Base-by-base conservation (phyloP, 108 stramenopile genomes). In the Skeletonema tropicum region DNA sequence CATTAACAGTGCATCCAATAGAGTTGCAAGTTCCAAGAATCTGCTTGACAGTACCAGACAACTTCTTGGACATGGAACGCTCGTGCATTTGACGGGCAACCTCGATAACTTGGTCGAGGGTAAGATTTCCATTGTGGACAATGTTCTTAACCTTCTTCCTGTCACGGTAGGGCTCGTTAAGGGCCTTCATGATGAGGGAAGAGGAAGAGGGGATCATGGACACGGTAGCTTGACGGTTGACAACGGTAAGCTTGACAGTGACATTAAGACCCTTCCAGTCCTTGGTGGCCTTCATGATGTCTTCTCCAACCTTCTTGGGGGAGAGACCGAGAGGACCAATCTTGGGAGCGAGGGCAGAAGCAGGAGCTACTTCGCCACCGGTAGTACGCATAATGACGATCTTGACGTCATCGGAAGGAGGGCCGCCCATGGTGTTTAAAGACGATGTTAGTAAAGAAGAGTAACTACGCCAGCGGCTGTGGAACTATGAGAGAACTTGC, bases 231-330 rank as follows among this genome's bases (percentile, higher is more conserved):
- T 99, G 97, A 89, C 99, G 97, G 88, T 99, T 99, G 70, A 98
- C 92, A 70, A 99, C 97, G 46, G 97, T 98, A 62, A 99, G 89
- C 92, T 98, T 99, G 79, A 99, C 99, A 35, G 97, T 99, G 46
- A 99, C 98, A 65, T 92, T 97, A 36, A 99, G 86, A 42, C 99
- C 99, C 90, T 99, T 99, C 99, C 99, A 99, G 91, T 99, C 99
- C 98, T 93, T 94, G 79, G 99, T 99, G 74, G 97, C 98, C 90
- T 97, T 98, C 87, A 96, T 94, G 90, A 99, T 99, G 89, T 99
- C 99, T 83, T 99, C 99, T 70, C 99, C 99, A 49, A 99, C 97
- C 88, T 99, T 99, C 93, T 99, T 99, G 83, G 99, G 99, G 66
- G 98, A 98, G 46, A 99, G 85, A 86, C 99, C 99, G 38, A 99